phyloP scores from a whole-genome alignment of 257 asterid species.

The Scutellaria baicalensis region DNA sequence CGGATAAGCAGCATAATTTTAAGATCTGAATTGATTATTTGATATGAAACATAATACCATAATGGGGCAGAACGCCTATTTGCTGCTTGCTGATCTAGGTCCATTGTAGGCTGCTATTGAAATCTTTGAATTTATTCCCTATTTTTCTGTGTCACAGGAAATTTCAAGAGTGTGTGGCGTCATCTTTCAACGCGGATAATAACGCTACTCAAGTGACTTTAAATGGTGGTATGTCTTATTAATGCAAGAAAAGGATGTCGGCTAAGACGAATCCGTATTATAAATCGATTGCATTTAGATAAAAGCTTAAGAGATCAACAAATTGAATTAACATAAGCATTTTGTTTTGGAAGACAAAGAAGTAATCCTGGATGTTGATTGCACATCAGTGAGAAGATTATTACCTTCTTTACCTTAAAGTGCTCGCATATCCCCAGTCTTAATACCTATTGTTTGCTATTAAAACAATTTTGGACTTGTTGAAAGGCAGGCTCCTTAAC shows the following conservation, averaged over 20 bases:
- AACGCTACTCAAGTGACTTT: slow-evolving; percentile 18
- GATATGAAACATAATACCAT: neutral
- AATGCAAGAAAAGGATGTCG: neutral
- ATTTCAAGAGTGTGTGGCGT: slow-evolving; percentile 40
- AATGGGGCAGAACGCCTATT: slow-evolving; percentile 9
- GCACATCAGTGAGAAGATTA: neutral
- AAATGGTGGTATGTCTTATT: slow-evolving; percentile 31
- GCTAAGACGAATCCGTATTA: slow-evolving; percentile 1
- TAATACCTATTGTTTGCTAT: neutral
- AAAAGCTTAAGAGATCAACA: slow-evolving; percentile 2
- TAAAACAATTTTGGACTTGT: slow-evolving; percentile 4
- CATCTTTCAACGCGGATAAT: slow-evolving; percentile 24
- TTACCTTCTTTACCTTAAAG: neutral
- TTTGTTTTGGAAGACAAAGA: neutral
- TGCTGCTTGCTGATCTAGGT: neutral
- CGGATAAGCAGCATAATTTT: neutral
- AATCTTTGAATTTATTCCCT: neutral
- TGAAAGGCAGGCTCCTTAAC: slow-evolving; percentile 27
- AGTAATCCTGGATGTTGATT: slow-evolving; percentile 13
- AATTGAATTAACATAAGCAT: neutral
- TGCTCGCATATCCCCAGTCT: slow-evolving; percentile 4
- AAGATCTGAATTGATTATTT: neutral
- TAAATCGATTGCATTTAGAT: neutral
- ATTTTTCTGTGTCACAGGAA: slow-evolving; percentile 38
- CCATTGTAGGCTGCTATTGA: neutral